phyloP scores from a whole-genome alignment of 164 flowering plant species.

The Vitis riparia region DNA sequence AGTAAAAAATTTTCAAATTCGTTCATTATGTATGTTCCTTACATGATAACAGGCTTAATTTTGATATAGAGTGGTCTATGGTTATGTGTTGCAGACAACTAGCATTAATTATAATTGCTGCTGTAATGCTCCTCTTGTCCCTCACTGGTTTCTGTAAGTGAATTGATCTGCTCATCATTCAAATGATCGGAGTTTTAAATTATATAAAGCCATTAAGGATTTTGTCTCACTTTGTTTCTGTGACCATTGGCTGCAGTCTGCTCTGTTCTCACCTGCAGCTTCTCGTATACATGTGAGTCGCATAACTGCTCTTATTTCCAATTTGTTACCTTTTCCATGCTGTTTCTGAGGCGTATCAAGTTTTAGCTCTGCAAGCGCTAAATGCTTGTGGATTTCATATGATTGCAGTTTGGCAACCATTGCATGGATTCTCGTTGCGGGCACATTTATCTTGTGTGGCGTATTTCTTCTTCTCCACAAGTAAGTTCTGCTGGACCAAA shows the following conservation, averaged over 20 bases:
- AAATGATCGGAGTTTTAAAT: neutral
- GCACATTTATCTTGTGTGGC: slow-evolving; percentile 34
- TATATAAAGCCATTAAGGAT: neutral
- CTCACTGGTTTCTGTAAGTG: slow-evolving; percentile 45
- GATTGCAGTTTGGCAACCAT: slow-evolving; percentile 35
- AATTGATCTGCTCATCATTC: no score
- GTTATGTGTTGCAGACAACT: slow-evolving; percentile 23
- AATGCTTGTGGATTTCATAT: neutral
- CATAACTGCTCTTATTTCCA: neutral
- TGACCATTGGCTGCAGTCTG: slow-evolving; percentile 25
- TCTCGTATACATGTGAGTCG: slow-evolving; percentile 34
- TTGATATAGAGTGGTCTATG: neutral
- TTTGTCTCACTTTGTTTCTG: neutral
- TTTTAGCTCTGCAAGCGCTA: no score
- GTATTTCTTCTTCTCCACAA: slow-evolving; percentile 40
- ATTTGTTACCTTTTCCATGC: neutral
- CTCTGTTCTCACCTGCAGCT: slow-evolving; percentile 22
- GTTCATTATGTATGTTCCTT: neutral
- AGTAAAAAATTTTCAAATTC: neutral
- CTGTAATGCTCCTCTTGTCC: slow-evolving; percentile 34
- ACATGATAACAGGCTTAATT: neutral
- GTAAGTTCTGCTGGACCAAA: slow-evolving; percentile 21
- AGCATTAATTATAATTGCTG: slow-evolving; percentile 25
- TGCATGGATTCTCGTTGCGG: slow-evolving; percentile 43
- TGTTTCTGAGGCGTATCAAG: no score